Evolutionary conservation across 176 grass and related monocot genomes (phyloP).

Genomic region (Bonia amplexicaulis): DNA sequence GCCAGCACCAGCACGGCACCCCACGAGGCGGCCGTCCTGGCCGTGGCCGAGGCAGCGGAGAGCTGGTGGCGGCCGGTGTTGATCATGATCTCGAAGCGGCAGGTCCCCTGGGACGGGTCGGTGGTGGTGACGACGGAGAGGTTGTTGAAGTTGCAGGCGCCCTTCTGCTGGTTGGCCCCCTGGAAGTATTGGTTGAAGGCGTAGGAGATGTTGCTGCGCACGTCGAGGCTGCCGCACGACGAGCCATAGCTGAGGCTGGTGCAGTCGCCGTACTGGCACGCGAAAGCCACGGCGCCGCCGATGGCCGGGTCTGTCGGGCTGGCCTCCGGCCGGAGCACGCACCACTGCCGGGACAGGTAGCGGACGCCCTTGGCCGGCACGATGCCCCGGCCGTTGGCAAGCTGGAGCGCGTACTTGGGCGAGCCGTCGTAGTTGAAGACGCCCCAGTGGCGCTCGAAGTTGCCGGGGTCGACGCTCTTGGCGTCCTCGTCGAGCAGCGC

Average conservation of each 20-base stretch:
- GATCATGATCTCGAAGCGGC: conserved; percentile 80
- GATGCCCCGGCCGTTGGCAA: conserved; percentile 33
- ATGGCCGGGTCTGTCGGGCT: conserved; percentile 35
- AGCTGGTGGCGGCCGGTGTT: conserved; percentile 54
- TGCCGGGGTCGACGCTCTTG: conserved; percentile 81
- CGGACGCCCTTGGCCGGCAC: conserved; percentile 62
- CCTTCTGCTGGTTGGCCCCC: conserved; percentile 56
- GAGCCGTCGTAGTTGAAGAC: conserved; percentile 92
- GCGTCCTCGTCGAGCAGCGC: conserved; percentile 81
- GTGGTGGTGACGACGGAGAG: conserved; percentile 57
- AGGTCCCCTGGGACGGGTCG: conserved; percentile 63
- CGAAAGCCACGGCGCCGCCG: conserved; percentile 38
- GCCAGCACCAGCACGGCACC: neutral
- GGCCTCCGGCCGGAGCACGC: conserved; percentile 54
- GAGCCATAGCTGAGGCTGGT: conserved; percentile 79
- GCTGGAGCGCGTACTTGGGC: conserved; percentile 54
- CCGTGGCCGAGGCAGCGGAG: neutral
- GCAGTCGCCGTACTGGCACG: conserved; percentile 78
- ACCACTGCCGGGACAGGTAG: conserved; percentile 77
- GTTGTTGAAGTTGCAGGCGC: conserved; percentile 54
- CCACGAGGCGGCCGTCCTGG: neutral
- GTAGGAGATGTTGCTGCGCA: conserved; percentile 68
- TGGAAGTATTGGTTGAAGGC: conserved; percentile 92
- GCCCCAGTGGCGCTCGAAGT: conserved; percentile 98
- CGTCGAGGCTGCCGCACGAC: conserved; percentile 56